These are phyloP conservation scores for Ascochyta rabiei DNA, from an alignment of 2,329 filamentous ascomycete species.

Conservation along the genomic window DNA sequence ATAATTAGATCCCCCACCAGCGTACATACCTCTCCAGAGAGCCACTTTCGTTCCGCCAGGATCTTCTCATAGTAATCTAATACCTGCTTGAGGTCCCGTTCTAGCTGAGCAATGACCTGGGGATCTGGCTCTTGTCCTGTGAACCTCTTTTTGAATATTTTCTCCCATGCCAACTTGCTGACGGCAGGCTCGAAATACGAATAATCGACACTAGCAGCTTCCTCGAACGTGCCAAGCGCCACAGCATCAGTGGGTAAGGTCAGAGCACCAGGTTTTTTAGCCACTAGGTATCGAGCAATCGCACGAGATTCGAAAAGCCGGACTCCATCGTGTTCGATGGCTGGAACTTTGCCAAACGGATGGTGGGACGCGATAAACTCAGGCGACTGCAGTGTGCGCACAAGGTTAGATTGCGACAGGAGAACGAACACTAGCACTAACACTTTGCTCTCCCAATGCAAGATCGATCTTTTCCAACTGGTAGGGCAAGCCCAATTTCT, in stretches of 20 bases:
- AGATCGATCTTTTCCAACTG: not conserved
- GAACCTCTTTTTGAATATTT: not conserved
- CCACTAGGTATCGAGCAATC: not conserved
- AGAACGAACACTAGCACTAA: not conserved
- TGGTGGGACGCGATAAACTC: not conserved
- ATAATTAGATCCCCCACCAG: not conserved
- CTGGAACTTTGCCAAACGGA: not conserved
- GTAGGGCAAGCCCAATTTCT: not conserved
- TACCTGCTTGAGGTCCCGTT: not conserved
- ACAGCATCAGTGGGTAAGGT: not conserved
- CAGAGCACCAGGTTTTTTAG: not conserved
- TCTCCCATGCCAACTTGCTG: not conserved
- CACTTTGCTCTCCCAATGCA: not conserved
- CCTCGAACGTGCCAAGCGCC: not conserved
- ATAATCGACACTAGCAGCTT: not conserved
- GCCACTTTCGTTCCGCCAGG: not conserved
- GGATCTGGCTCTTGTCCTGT: not conserved
- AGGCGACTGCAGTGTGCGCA: not conserved
- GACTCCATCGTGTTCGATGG: not conserved
- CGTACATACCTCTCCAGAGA: not conserved
- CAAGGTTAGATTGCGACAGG: not conserved
- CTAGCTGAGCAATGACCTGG: no score
- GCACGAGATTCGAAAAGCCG: not conserved
- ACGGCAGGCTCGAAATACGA: not conserved
- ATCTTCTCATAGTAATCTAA: not conserved